Evolutionary conservation across 345 rosid genomes (phyloP), one percentile per base, ranked within the genome.

Genomic region (Trapa incisa): DNA sequence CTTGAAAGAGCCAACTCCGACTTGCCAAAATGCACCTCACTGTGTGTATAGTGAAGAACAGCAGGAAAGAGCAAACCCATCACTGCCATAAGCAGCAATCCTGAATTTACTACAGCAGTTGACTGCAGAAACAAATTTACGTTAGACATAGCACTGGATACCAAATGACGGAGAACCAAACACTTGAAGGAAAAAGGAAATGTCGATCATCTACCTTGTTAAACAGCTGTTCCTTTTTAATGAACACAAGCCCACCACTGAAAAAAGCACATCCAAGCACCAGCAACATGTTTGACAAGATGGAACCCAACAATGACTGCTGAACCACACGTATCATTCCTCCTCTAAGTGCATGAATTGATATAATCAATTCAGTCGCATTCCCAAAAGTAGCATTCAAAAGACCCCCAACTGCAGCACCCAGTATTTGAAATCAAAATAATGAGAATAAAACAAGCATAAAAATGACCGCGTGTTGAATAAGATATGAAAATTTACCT

Each of bases 241-340:
- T 71, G 77, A 66, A 79, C 41, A 79, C 86, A 77, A 93, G 86
- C 37, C 97, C 98, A 0, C 98, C 98, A 58, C 83, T 82, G 70
- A 93, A 90, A 81, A 93, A 88, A 45, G 98, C 96, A 74, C 97
- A 90, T 33, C 98, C 98, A 76, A 90, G 98, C 66, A 93, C 97
- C 70, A 93, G 85, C 70, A 93, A 78, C 98, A 93, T 93, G 76
- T 93, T 93, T 35, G 97, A 93, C 69, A 93, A 81, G 72, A 93
- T 93, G 0, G 98, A 93, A 57, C 98, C 98, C 13, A 93, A 78
- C 54, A 93, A 76, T 0, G 98, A 86, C 64, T 88, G 78, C 82
- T 93, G 97, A 77, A 93, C 98, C 73, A 93, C 93, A 0, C 98
- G 91, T 71, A 79, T 83, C 98, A 90, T 90, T 65, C 85, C 83